Evolutionary conservation across 129 eudicot genomes (phyloP), one percentile per base, ranked within the genome.

Genomic region (Ambrosia trifida): DNA sequence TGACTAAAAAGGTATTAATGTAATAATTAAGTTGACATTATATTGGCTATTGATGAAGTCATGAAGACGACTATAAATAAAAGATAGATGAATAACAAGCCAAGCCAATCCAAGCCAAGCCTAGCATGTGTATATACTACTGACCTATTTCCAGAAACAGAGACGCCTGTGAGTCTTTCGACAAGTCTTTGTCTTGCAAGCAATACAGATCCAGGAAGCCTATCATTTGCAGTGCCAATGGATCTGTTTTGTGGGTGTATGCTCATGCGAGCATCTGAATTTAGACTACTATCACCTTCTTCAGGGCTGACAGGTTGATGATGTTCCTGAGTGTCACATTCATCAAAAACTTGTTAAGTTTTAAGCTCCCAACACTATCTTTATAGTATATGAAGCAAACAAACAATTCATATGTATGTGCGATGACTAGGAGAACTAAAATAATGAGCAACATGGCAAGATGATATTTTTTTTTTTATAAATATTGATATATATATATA

Each of bases 161-260:
- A 76, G 30, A 86, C 84, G 17, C 94, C 89, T 80, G 89, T 84
- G 49, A 91, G 60, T 74, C 97, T 84, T 56, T 88, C 94, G 46
- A 86, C 58, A 68, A 91, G 97, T 72, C 97, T 81, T 83, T 91
- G 96, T 71, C 92, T 88, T 43, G 97, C 97, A 81, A 86, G 97
- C 62, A 91, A 73, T n/a, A 91, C 97, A 33, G 86, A 76, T 79
- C 96, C 91, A 35, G 96, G 97, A 72, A 91, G 96, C 77, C 89
- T 68, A 36, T 86, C 88, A 74, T 64, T 83, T 19, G 72, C 79
- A 17, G 75, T 38, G 50, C 12, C 70, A 53, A 82, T 68, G 16
- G 36, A 7, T 28, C 64, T 57, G 13, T 12, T 28, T 63, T 75
- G 79, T 33, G 88, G 75, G 17, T 31, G 78, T 13, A 72, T 63